Percentiles rank a stretch among this genome's conserved stretches.
Conservation (phyloP, 1,284 basidiomycete species). For the Gymnopus androsaceus region DNA sequence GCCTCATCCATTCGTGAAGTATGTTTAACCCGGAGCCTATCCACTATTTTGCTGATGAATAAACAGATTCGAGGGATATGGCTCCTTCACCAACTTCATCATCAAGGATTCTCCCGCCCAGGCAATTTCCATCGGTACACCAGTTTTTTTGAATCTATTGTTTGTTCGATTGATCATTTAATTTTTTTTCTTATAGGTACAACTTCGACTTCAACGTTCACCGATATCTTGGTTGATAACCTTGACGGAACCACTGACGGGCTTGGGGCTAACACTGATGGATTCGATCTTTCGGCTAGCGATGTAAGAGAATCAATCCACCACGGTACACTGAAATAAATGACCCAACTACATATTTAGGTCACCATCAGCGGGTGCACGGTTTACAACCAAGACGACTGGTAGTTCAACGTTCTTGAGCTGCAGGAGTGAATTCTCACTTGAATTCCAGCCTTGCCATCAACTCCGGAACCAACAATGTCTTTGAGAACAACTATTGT, state of each 20-base stretch:
- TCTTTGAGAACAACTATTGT: constrained; percentile 49
- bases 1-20: constrained; percentile 55
- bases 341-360: background rate
- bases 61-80: constrained; percentile 54
- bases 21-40: background rate
- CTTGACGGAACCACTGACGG: background rate
- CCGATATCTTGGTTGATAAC: constrained; percentile 1
- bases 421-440: background rate
- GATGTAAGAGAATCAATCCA: background rate
- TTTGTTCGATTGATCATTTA: background rate
- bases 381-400: constrained; percentile 42
- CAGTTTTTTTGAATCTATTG: constrained; percentile 13
- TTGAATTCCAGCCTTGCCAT: constrained; percentile 39
- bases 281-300: constrained; percentile 7
- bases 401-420: constrained; percentile 18
- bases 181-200: background rate
- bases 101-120: constrained; percentile 37
- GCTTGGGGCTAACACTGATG: constrained; percentile 2
- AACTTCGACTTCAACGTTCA: background rate
- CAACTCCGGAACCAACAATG: constrained; percentile 49
- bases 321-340: too few relatives aligned
- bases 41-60: background rate
- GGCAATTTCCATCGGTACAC: constrained; percentile 24
- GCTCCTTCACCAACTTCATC: constrained; percentile 38
- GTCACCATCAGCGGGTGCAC: constrained; percentile 19